Percentiles rank a stretch among this genome's conserved stretches.
phyloP scores from a whole-genome alignment of 768 basidiomycete genomes.

The Termitomyces sp. region DNA sequence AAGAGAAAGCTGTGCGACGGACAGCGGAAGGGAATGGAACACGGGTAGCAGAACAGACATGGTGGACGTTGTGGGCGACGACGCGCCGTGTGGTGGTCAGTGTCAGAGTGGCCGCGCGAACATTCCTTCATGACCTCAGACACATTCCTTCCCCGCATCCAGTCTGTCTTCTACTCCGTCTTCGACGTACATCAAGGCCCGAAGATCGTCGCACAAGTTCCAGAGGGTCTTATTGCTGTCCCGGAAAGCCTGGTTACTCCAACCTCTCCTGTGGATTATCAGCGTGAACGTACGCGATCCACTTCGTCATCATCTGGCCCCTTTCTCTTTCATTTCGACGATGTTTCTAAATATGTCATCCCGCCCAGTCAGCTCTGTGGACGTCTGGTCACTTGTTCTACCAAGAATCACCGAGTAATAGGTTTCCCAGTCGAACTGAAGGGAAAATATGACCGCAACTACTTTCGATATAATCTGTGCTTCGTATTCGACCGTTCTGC shows the following conservation, averaged over 20 bases:
- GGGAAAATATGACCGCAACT: constrained; percentile 79
- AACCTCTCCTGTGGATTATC: constrained; percentile 19
- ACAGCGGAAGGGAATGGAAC: constrained; percentile 59
- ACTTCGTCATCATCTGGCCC: constrained; percentile 45
- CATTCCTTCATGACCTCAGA: constrained; percentile 29
- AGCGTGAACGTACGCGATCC: constrained; percentile 41
- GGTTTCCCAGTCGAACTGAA: constrained; percentile 85
- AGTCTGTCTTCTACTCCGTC: constrained; percentile 90
- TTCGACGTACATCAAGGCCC: constrained; percentile 87
- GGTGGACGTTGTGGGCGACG: background rate
- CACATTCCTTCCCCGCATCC: constrained; percentile 76
- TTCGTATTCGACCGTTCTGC: constrained; percentile 93
- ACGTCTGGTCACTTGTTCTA: constrained; percentile 83
- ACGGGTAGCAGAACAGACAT: constrained; percentile 28
- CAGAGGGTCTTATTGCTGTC: constrained; percentile 75
- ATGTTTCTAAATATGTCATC: constrained; percentile 93
- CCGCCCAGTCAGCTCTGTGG: constrained; percentile 84
- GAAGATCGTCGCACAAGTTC: constrained; percentile 90
- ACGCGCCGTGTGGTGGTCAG: constrained; percentile 1
- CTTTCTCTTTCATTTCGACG: constrained; percentile 81
- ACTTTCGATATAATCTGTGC: constrained; percentile 92
- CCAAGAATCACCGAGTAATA: constrained; percentile 78
- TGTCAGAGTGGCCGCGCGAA: constrained; percentile 11
- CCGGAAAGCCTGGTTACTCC: constrained; percentile 39
- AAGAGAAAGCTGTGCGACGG: constrained; percentile 71